Evolutionary conservation across 257 asterid species (phyloP), one percentile per base, ranked within the genome.

Genomic region (Ophiorrhiza pumila): DNA sequence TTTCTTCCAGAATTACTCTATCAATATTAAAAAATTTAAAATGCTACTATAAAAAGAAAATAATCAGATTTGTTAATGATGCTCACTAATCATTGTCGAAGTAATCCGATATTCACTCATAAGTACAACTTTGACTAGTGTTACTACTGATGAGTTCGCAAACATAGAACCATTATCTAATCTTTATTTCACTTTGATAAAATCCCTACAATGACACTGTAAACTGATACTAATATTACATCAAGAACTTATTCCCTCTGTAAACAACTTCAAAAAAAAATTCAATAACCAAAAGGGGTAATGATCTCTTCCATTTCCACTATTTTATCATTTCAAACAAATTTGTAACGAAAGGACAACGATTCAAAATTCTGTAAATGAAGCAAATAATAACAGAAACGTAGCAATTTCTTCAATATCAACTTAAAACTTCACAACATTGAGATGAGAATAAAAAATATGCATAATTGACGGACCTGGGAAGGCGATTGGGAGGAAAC

Each of bases 381-480:
- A 29, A 12, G 55, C 7, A 31, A 18, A 32, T 23, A n/a, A n/a
- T n/a, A n/a, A n/a, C n/a, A n/a, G n/a, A n/a, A n/a, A n/a, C n/a
- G n/a, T n/a, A n/a, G n/a, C n/a, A n/a, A n/a, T n/a, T n/a, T 22
- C 56, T 41, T 39, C 8, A 37, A 13, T 63, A 20, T 39, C 17
- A 14, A 29, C 3, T 50, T 58, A 34, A 25, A 23, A 9, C 29
- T 41, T 73, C 60, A 65, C 41, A 18, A n/a, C 7, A 6, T 61
- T 25, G 25, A 41, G 25, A 55, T 18, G 62, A 41, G 34, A 5
- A 27, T 0, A 20, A 11, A 18, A 7, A 49, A 64, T 8, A 35
- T 61, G 7, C 12, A n/a, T n/a, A n/a, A n/a, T 7, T 4, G 53
- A 74, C 53, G 56, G 31, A 89, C 97, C 97, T 80, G 87, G 50